phyloP scores from a whole-genome alignment of 768 basidiomycete species.

The Serendipita indica region DNA sequence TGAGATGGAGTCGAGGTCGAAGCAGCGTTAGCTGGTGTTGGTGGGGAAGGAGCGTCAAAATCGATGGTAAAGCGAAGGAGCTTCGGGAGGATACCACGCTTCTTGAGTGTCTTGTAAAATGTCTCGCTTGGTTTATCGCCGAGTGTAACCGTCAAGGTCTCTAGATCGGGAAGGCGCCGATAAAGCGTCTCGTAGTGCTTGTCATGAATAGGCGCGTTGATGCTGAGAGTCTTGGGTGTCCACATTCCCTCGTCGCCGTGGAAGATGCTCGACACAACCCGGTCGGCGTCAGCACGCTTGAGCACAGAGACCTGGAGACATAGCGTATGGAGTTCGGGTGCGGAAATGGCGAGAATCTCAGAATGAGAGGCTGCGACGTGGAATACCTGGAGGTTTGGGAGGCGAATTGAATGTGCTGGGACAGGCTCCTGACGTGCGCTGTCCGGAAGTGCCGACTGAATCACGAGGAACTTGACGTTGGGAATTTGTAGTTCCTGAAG shows the following conservation, averaged over 20 bases:
- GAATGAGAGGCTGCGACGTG: background rate
- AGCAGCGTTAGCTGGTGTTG: too few relatives aligned
- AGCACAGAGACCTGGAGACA: background rate
- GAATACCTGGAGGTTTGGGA: background rate
- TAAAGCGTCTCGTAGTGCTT: conserved; percentile 1
- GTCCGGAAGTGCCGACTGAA: background rate
- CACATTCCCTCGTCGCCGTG: background rate
- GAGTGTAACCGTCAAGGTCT: background rate
- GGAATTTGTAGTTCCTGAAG: background rate
- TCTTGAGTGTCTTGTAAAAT: too few relatives aligned
- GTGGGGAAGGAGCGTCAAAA: too few relatives aligned
- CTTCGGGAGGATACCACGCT: background rate
- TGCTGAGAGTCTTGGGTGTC: background rate
- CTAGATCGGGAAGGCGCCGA: background rate
- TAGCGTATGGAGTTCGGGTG: background rate
- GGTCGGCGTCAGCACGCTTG: background rate
- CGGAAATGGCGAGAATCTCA: background rate
- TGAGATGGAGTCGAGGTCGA: too few relatives aligned
- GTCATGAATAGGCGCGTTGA: background rate
- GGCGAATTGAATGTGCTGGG: background rate
- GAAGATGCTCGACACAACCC: background rate
- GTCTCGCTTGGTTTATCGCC: too few relatives aligned
- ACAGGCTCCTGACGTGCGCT: background rate
- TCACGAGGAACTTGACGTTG: background rate
- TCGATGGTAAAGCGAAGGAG: background rate